Evolutionary conservation across 2,329 filamentous ascomycete species (phyloP).

Genomic region (Raffaelea albimanens): DNA sequence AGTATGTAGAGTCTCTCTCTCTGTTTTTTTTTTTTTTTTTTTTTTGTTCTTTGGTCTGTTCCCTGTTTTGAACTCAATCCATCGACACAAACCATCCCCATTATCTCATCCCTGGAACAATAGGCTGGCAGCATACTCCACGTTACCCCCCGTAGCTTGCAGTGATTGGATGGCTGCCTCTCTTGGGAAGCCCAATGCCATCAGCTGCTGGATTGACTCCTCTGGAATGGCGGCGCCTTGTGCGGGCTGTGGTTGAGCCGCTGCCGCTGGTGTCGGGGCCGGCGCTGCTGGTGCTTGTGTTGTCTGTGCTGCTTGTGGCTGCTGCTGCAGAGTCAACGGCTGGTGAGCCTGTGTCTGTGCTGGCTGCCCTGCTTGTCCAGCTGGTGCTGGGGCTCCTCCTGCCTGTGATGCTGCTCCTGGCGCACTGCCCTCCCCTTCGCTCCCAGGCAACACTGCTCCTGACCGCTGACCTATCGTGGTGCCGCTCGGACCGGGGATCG

Average conservation of each 20-base stretch:
- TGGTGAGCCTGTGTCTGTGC: too few species aligned
- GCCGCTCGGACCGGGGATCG: constrained; percentile 76
- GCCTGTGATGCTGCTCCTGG: too few species aligned
- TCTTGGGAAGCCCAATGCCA: constrained; percentile 66
- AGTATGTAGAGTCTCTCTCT: neutral
- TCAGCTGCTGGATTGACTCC: constrained; percentile 65
- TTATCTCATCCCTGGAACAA: constrained; percentile 51
- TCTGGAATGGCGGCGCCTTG: constrained; percentile 33
- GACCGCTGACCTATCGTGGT: constrained; percentile 78
- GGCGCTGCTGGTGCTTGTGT: neutral
- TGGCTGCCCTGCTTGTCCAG: neutral
- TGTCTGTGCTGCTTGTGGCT: neutral
- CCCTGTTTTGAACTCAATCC: too few species aligned
- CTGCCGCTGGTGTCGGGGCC: constrained; percentile 14
- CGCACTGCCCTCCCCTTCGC: neutral
- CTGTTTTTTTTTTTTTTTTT: neutral
- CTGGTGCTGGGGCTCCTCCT: neutral
- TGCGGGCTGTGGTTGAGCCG: neutral
- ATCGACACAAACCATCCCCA: too few species aligned
- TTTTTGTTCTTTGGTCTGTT: too few species aligned
- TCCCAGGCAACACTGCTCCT: constrained; percentile 56
- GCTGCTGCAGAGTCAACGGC: neutral
- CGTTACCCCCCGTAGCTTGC: constrained; percentile 72
- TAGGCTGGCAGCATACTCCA: constrained; percentile 79
- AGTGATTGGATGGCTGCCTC: constrained; percentile 72